Evolutionary conservation across 768 basidiomycete species (phyloP), one percentile per base, ranked within the genome.

Genomic region (Exidia glandulosa): DNA sequence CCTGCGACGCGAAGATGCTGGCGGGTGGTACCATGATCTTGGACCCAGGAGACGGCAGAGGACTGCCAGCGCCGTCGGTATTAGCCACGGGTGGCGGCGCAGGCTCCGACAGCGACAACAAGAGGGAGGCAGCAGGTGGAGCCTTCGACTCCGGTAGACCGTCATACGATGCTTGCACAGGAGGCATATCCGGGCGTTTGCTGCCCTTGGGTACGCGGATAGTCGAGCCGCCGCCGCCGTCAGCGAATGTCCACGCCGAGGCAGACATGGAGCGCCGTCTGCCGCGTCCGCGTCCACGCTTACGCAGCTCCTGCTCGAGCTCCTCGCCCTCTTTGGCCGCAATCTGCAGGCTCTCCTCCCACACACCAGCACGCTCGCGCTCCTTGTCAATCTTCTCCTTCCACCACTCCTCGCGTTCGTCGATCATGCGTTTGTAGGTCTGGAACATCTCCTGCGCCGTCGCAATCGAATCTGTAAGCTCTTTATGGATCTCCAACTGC

Each of bases 281-380:
- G 65, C 82, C 69, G 58, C 83, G 73, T 62, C 32, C 58, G 13
- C 61, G 61, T 45, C 33, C 68, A 1, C 71, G 71, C 48, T 73
- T 76, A 62, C 83, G 78, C 59, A 98, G 76, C 71, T 95, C 91
- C 60, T 74, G 74, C 74, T 98, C 94, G 25, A 94, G 78, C 10
- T 76, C 79, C 66, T 91, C 90, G 16, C 93, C 92, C 69, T 95
- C 90, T 59, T 80, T 78, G 1, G 94, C 93, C 7, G 94, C 92
- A 2, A 83, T 82, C 59, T 86, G 83, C 67, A 97, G 71, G 69
- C 89, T 94, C 73, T 92, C 87, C 72, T 95, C 94, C 94, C 94
- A 97, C 30, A 93, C 75, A 12, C 68, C 74, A 66, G 85, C 83
- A 29, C 84, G 76, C 64, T 79, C 75, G 55, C 78, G 76, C 67